Evolutionary conservation across 768 basidiomycete genomes (phyloP).

Genomic region (Termitomyces sp.): DNA sequence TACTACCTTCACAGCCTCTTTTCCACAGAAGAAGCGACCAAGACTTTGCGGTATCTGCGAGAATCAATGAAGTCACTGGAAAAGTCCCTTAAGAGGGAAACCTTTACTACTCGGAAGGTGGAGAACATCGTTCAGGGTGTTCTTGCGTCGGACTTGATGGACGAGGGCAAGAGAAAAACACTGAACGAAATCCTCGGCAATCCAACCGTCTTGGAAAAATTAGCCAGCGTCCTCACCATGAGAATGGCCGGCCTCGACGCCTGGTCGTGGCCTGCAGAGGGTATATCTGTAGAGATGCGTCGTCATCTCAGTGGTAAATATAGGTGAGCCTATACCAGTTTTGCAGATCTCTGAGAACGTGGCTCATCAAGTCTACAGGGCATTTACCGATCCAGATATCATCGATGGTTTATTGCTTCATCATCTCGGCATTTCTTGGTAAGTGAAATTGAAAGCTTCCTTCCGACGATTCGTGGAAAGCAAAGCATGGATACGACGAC

Average conservation of each 20-base stretch:
- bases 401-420: conserved; percentile 40
- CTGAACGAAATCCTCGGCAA: conserved; percentile 38
- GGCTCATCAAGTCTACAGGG: conserved; percentile 18
- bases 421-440: conserved; percentile 38
- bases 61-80: conserved; percentile 24
- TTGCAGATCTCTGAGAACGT: background rate
- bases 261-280: conserved; percentile 41
- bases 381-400: conserved; percentile 44
- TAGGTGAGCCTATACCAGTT: conserved; percentile 16
- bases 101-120: conserved; percentile 23
- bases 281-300: conserved; percentile 37
- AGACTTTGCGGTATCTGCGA: conserved; percentile 24
- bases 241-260: conserved; percentile 32
- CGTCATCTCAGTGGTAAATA: conserved; percentile 46
- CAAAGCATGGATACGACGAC: conserved; percentile 30
- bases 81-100: conserved; percentile 17
- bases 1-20: conserved; percentile 35
- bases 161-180: conserved; percentile 33
- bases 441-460: conserved; percentile 28
- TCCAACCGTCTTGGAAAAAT: conserved; percentile 29
- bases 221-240: conserved; percentile 42
- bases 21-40: conserved; percentile 23
- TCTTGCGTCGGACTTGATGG: conserved; percentile 31
- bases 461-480: conserved; percentile 25
- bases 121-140: conserved; percentile 27